phyloP scores from a whole-genome alignment of 2,329 filamentous ascomycete species.

The Sarocladium brachiariae region DNA sequence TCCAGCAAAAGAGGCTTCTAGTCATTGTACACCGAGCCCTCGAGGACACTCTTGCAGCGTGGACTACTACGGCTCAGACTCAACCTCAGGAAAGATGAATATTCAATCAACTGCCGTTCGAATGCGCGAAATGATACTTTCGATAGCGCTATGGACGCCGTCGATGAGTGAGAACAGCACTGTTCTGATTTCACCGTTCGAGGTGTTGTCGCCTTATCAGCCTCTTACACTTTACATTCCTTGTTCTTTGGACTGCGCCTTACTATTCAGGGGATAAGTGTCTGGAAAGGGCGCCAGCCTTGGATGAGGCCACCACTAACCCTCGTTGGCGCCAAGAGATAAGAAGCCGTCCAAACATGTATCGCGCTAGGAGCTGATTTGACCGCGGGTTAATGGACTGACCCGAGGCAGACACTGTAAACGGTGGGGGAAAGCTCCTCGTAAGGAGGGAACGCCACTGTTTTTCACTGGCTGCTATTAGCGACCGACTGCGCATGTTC shows the following conservation, averaged over 20 bases:
- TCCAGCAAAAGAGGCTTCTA: too few relatives aligned
- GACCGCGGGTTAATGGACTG: not conserved
- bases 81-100: not conserved
- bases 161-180: not conserved
- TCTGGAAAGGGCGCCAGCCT: not conserved
- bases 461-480: not conserved
- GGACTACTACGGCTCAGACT: too few relatives aligned
- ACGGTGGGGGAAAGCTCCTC: too few relatives aligned
- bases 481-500: too few relatives aligned
- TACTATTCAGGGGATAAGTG: not conserved
- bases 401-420: not conserved
- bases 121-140: not conserved
- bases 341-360: not conserved
- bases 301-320: not conserved
- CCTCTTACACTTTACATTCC: not conserved
- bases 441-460: not conserved
- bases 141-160: not conserved
- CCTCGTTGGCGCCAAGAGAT: constrained; percentile 9
- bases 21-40: too few relatives aligned
- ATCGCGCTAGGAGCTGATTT: not conserved
- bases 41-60: too few relatives aligned
- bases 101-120: not conserved
- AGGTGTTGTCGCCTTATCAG: not conserved
- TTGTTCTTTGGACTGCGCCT: not conserved
- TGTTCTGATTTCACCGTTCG: not conserved